Evolutionary conservation across 495 filamentous ascomycete species (phyloP), one percentile per base, ranked within the genome.

Genomic region (Clavariopsis aquatica): DNA sequence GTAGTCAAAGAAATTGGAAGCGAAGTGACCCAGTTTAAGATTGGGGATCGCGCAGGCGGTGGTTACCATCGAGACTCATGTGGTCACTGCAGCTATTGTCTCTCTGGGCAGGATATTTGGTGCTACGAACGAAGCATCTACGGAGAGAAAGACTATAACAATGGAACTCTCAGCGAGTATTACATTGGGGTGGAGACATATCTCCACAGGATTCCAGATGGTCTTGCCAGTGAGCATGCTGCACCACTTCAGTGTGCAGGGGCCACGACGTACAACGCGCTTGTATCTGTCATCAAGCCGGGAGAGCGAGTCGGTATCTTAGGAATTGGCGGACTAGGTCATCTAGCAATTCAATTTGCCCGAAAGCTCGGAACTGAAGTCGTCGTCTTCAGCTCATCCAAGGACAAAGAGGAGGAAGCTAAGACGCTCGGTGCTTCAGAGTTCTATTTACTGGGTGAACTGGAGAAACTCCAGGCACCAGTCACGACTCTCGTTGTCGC

Each of bases 281-380:
- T 47, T 82, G 71, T 73, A 7, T 76, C 78, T 31, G 72, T 71
- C 26, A 75, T 79, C 7, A 75, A 76, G 23, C 74, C 83, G 1
- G 80, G 76, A 0, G 75, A 83, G 34, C 77, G 79, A 0, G 85
- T 88, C 20, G 85, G 86, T 2, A 78, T 89, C 43, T 75, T 87
- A 1, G 85, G 86, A 9, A 72, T 88, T 7, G 86, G 86, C 15
- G 86, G 86, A 0, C 74, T 88, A 0, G 86, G 85, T 0, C 85
- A 88, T 68, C 67, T 87, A 51, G 86, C 85, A 1, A 85, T 89
- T 47, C 72, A 74, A 54, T 74, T 75, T 56, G 75, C 74, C 0
- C 31, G 52, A 3, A 75, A 73, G 62, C 69, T 77, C 53, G 75
- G 74, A 12, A 66, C 67, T 20, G 55, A 73, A 10, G 74, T 76